Base-by-base conservation (phyloP, 164 flowering plant genomes). In the Kalanchoe fedtschenkoi region DNA sequence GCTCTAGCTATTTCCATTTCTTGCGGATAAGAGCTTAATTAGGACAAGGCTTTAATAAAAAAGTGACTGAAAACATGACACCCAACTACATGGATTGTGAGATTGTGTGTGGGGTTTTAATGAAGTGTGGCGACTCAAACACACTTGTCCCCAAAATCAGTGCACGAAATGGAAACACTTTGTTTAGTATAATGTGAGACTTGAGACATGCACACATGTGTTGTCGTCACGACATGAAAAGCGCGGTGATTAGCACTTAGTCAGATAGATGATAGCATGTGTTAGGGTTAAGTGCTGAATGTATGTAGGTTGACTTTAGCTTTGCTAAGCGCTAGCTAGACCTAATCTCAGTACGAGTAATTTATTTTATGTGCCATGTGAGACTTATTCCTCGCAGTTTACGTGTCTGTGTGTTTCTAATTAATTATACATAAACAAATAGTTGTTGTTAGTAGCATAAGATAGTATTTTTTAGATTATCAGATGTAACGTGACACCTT, bases 101-200 rank as follows among this genome's bases (percentile, higher is more conserved):
- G 32, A 51, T 51, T 51, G 56, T 51, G 56, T 51, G 56, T 51
- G 28, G 56, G 32, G 56, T 24, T 51, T 51, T 51, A 51, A 51
- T 51, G 56, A 51, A 51, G 56, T 51, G 56, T 51, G 32, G 32
- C 28, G 56, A 51, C 56, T 51, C 10, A 47, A 51, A 10, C 32
- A 51, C 56, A 51, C 56, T 51, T 47, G 56, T 51, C 56, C 56
- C 24, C 24, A 51, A 51, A 26, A 3, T 28, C 26, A 24, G 30
- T 24, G 15, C 56, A 51, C 24, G 56, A 51, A 24, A 51, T 24
- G 56, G 26, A 24, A 51, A 26, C 8, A 51, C 32, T 51, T 26
- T 8, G 17, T 22, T 22, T 47, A 47, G n/a, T n/a, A n/a, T n/a
- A n/a, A n/a, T n/a, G n/a, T 24, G 29, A 7, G 30, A 22, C 55